These are phyloP conservation scores for Termitomyces sp. DNA, from an alignment of 768 basidiomycete genomes.

Conservation along the genomic window DNA sequence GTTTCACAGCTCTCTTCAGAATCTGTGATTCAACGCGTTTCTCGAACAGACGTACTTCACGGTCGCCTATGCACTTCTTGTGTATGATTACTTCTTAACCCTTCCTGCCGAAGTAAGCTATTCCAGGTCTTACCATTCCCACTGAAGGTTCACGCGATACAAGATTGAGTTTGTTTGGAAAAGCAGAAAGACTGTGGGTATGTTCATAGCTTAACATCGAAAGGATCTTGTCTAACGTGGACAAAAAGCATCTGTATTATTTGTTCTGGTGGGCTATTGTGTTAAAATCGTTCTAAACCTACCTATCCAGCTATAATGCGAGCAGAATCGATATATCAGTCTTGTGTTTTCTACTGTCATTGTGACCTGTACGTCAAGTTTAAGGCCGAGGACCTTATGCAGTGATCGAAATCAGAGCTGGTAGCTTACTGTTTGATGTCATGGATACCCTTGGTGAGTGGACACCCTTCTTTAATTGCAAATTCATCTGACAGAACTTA, in stretches of 20 bases:
- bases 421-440: constrained; percentile 13
- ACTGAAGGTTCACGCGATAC: neutral
- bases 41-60: constrained; percentile 4
- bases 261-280: constrained; percentile 10
- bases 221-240: neutral
- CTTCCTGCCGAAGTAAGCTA: constrained; percentile 10
- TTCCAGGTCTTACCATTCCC: no score
- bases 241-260: constrained; percentile 9
- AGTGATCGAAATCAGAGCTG: neutral
- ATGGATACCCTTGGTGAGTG: constrained; percentile 6
- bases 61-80: constrained; percentile 9
- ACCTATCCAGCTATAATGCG: neutral
- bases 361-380: constrained; percentile 7
- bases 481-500: neutral
- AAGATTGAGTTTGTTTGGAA: constrained; percentile 17
- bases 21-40: neutral
- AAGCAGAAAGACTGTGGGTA: constrained; percentile 6
- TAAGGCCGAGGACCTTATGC: neutral
- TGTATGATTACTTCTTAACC: constrained; percentile 16
- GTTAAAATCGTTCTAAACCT: neutral
- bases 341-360: constrained; percentile 9
- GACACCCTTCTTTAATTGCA: neutral
- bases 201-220: neutral
- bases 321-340: constrained; percentile 17
- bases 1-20: neutral